Percentiles rank a stretch among this genome's conserved stretches.
Conservation (phyloP, 495 filamentous ascomycete species). For the Neurospora sp. region DNA sequence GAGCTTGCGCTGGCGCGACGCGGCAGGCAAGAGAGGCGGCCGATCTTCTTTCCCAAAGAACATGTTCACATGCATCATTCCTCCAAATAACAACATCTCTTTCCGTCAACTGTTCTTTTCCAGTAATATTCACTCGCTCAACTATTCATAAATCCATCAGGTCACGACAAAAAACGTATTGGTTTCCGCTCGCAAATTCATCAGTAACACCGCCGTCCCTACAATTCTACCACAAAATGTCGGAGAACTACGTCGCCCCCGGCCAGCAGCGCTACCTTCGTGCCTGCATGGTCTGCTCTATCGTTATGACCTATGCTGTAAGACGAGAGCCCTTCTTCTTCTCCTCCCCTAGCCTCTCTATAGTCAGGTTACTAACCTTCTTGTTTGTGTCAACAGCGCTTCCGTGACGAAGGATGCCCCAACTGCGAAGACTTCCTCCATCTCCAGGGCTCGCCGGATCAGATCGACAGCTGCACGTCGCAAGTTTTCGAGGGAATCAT, state of each 20-base stretch:
- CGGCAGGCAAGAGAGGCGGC: not conserved
- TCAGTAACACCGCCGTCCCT: not conserved
- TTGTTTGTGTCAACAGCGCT: conserved; percentile 43
- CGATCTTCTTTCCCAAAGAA: not conserved
- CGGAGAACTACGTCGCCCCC: conserved; percentile 51
- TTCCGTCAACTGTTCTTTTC: not conserved
- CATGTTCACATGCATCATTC: not conserved
- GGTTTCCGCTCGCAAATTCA: not conserved
- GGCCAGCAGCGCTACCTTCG: conserved; percentile 72
- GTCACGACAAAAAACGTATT: not conserved
- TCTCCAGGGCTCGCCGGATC: conserved; percentile 65
- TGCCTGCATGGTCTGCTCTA: conserved; percentile 96
- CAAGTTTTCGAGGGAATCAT: conserved; percentile 90
- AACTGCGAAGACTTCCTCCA: conserved; percentile 91
- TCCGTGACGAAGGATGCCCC: conserved; percentile 78
- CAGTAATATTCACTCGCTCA: not conserved
- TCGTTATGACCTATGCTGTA: conserved; percentile 72
- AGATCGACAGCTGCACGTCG: conserved; percentile 85
- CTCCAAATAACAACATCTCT: not conserved
- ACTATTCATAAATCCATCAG: not conserved
- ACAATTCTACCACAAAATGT: conserved; percentile 17
- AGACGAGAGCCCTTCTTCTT: conserved; percentile 13
- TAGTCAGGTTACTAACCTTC: conserved; percentile 1
- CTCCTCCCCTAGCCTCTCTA: conserved; percentile 4
- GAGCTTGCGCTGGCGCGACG: not conserved